Base-by-base conservation (phyloP, 164 flowering plant genomes). In the Dillenia turbinata region DNA sequence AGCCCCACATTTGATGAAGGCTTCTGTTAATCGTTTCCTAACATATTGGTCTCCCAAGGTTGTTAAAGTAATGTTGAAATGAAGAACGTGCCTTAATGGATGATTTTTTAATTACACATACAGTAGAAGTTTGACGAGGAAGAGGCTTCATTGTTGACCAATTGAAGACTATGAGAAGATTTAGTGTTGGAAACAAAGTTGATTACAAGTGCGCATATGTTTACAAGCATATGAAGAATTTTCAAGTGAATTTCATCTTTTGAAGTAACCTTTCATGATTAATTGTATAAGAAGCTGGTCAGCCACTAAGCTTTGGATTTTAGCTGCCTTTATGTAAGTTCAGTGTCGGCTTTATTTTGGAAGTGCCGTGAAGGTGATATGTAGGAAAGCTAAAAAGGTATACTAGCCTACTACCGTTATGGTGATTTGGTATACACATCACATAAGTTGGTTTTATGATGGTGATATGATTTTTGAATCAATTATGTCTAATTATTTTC, bases 151-250 rank as follows among this genome's bases (percentile, higher is more conserved):
- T 70, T 68, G 69, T 78, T 75, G 81, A 67, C 17, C 75, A 75
- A 76, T 68, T 84, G 82, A 83, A 75, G 71, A 68, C 56, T 73
- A 57, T 78, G 82, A 69, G 73, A 67, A 78, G 87, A 75, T 54
- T 75, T 73, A 77, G 65, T 75, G 66, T 75, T 72, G 78, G 78
- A 70, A 71, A 77, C 70, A 70, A 70, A 22, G 78, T 81, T 78
- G 83, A 76, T 65, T 75, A 76, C 82, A 80, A 81, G 89, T 82
- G 82, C 79, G 66, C 77, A 69, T 81, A 61, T 68, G 54, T 73
- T 72, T 73, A 61, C 87, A 84, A 81, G 86, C 73, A 77, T 80
- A 73, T 78, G 88, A 85, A 83, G 96, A 80, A 61, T 80, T 80
- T 81, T 79, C 85, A 85, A 85, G 88, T 85, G 62, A 56, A 74